phyloP scores from a whole-genome alignment of 139 green algal genomes.

The Penium margaritaceum region DNA sequence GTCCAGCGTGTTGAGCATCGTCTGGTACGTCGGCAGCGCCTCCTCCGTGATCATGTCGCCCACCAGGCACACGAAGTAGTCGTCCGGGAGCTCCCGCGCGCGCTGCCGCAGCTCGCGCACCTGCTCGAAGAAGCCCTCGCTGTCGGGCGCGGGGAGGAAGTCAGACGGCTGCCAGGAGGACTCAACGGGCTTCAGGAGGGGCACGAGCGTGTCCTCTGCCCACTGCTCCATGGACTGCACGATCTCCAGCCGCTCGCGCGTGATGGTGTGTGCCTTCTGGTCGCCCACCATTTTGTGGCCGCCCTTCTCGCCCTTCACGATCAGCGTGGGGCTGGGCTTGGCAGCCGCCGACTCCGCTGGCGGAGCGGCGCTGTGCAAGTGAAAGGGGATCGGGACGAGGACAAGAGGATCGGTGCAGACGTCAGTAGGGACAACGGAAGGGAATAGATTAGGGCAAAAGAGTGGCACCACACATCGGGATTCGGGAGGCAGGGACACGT shows the following conservation, averaged over 20 bases:
- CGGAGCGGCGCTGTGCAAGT: too few relatives aligned
- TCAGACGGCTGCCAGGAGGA: constrained; percentile 93
- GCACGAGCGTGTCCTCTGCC: constrained; percentile 62
- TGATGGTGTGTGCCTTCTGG: constrained; percentile 56
- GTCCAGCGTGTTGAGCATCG: constrained; percentile 99
- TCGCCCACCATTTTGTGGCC: not conserved
- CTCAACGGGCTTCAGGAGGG: constrained; percentile 68
- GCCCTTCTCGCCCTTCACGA: too few relatives aligned
- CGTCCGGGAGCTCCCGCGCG: constrained; percentile 73
- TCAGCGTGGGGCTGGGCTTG: too few relatives aligned
- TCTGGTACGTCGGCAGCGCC: constrained; percentile 99
- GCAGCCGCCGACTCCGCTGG: too few relatives aligned
- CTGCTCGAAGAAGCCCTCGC: constrained; percentile 83
- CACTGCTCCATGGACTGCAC: constrained; percentile 57
- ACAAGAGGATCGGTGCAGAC: too few relatives aligned
- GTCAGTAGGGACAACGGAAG: too few relatives aligned
- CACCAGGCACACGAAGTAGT: constrained; percentile 88
- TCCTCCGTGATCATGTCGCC: constrained; percentile 97
- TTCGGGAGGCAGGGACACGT: too few relatives aligned
- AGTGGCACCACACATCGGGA: too few relatives aligned
- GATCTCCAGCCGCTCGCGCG: constrained; percentile 61
- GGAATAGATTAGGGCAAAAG: too few relatives aligned
- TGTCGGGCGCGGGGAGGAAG: constrained; percentile 80
- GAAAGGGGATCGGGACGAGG: too few relatives aligned
- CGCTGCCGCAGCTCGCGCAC: constrained; percentile 76